These are phyloP conservation scores for Halophytophthora batemanensis DNA, from an alignment of 352 stramenopile species.

Conservation along the genomic window DNA sequence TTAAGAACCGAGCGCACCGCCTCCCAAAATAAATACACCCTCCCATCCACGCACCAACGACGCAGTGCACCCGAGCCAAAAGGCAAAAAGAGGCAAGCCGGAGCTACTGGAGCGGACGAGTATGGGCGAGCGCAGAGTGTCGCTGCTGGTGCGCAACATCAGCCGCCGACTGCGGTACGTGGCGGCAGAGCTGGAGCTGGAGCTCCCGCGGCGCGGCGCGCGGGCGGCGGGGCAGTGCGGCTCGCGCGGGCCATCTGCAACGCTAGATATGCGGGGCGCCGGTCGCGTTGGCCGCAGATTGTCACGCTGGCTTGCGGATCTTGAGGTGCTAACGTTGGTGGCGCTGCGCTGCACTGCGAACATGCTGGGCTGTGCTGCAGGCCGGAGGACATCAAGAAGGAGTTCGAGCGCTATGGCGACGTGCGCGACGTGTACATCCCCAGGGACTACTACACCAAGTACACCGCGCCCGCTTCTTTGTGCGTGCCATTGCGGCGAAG, in stretches of 20 bases:
- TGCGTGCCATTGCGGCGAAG: background rate
- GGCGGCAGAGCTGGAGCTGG: background rate
- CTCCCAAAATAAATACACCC: too few species aligned
- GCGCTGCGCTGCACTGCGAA: too few species aligned
- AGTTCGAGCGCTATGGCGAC: conserved; percentile 93
- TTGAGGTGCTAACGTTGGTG: too few species aligned
- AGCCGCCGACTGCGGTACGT: conserved; percentile 81
- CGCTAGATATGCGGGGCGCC: background rate
- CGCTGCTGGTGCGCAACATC: conserved; percentile 93
- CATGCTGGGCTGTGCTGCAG: conserved; percentile 28
- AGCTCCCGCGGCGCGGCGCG: background rate
- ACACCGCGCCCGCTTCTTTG: conserved; percentile 2
- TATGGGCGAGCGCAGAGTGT: conserved; percentile 72
- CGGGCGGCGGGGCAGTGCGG: background rate
- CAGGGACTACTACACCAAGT: conserved; percentile 92
- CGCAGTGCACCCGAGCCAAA: conserved; percentile 19
- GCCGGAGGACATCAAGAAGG: conserved; percentile 88
- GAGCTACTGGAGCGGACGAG: conserved; percentile 11
- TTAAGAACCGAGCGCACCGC: background rate
- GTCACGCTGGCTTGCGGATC: too few species aligned
- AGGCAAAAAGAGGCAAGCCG: conserved; percentile 11
- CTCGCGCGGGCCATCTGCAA: conserved; percentile 5
- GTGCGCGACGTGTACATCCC: conserved; percentile 96
- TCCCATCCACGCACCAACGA: too few species aligned
- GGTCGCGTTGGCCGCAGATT: too few species aligned